phyloP scores from a whole-genome alignment of 1,139 yeast species.

The Candida dubliniensis region DNA sequence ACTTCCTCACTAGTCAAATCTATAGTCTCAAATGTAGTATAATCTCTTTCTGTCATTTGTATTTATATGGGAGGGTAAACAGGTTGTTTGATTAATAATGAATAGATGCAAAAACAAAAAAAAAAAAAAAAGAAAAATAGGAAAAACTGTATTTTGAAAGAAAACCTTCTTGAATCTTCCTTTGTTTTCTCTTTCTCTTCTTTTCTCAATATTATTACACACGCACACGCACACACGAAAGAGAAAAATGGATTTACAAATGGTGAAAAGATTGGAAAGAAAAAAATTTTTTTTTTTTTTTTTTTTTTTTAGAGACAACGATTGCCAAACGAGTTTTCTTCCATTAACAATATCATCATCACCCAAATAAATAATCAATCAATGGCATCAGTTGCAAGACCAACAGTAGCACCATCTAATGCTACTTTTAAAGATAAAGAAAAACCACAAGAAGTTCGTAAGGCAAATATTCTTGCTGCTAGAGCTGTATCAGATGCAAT shows the following conservation, averaged over 20 bases:
- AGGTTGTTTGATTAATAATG: not conserved
- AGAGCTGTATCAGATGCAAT: conserved; percentile 98
- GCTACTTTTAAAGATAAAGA: conserved; percentile 92
- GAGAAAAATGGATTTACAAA: too few relatives aligned
- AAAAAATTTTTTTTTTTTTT: too few relatives aligned
- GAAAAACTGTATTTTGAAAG: too few relatives aligned
- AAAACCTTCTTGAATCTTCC: too few relatives aligned
- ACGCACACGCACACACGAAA: too few relatives aligned
- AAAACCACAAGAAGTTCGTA: conserved; percentile 96
- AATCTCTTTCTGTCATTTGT: conserved; percentile 9
- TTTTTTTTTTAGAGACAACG: not conserved
- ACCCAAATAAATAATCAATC: not conserved
- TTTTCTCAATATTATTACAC: too few relatives aligned
- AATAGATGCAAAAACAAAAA: not conserved
- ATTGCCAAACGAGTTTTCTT: not conserved
- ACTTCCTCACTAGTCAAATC: conserved; percentile 51
- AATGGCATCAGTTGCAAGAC: conserved; percentile 20
- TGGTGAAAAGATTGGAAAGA: too few relatives aligned
- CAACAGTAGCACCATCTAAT: conserved; percentile 58
- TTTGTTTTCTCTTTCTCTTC: too few relatives aligned
- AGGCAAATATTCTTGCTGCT: conserved; percentile 90
- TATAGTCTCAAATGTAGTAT: conserved; percentile 33
- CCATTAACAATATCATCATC: not conserved
- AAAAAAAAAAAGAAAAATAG: not conserved
- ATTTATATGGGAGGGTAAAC: too few relatives aligned